Evolutionary conservation across 768 basidiomycete species (phyloP), one percentile per base, ranked within the genome.

Genomic region (Nevesoporus exiguus): DNA sequence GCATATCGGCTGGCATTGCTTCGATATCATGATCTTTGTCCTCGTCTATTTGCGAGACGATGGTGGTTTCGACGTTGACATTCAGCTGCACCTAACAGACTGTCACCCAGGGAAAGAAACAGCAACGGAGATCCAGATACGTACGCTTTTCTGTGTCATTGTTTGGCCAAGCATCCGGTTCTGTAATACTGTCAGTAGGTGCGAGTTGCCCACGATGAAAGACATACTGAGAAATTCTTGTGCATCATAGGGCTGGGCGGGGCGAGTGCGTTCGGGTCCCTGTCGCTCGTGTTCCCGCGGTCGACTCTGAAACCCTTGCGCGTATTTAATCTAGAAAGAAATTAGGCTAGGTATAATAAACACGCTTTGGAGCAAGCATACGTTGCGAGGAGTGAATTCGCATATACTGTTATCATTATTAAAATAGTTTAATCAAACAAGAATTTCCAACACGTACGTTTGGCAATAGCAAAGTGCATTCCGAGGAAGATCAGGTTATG

Each of bases 401-500:
- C 69, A 9, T 71, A 71, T 47, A 71, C 69, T 71, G 7, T 7
- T 5, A 30, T 15, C 9, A 17, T 15, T 3, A 2, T 37, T 55
- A 6, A 58, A 25, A 0, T 5, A 7, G 31, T 9, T 11, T 24
- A n/a, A n/a, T 6, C 30, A 19, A 29, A 22, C 3, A 7, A 0
- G 11, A n/a, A 33, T 27, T n/a, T 29, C 29, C 1, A 11, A 39
- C 33, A 10, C 71, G 0, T 57, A 71, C 69, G 14, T 52, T 71
- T 71, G 8, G 71, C 69, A 11, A 71, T 71, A 1, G 69, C 66
- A 49, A 71, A 71, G 55, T 71, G 69, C 67, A 71, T 71, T 5
- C 67, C 69, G 3, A 71, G 58, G 65, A 72, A 71, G 51, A 71
- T 69, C 56, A 71, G 42, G 40, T 71, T 71, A 33, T 72, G 69